Evolutionary conservation across 345 rosid species (phyloP).

Genomic region (Ceriops decandra): DNA sequence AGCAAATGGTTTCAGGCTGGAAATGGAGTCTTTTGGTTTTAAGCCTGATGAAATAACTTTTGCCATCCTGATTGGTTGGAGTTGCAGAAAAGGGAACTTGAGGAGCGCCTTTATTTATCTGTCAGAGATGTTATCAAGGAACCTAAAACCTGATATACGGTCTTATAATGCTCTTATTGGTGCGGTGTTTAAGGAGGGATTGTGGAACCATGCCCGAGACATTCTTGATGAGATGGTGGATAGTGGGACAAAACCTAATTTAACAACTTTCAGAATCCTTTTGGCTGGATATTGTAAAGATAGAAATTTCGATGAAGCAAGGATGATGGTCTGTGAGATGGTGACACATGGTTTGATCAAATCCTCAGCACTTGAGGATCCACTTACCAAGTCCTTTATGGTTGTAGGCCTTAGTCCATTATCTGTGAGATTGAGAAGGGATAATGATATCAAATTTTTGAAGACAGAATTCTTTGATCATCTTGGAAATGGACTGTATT

Average conservation of each 20-base stretch:
- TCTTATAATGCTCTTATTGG: slow-evolving; percentile 58
- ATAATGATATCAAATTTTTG: slow-evolving; percentile 46
- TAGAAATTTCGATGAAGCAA: slow-evolving; percentile 66
- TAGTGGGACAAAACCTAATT: slow-evolving; percentile 31
- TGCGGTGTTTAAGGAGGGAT: slow-evolving; percentile 48
- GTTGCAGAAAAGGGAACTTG: slow-evolving; percentile 56
- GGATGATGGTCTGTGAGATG: slow-evolving; percentile 48
- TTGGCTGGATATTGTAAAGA: slow-evolving; percentile 70
- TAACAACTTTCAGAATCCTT: slow-evolving; percentile 48
- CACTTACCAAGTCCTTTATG: slow-evolving; percentile 51
- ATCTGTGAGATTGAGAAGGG: slow-evolving; percentile 65
- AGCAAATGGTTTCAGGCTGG: slow-evolving; percentile 50
- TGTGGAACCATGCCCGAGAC: slow-evolving; percentile 46
- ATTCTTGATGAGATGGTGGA: slow-evolving; percentile 65
- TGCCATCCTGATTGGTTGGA: slow-evolving; percentile 67
- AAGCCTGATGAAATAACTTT: slow-evolving; percentile 53
- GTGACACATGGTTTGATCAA: slow-evolving; percentile 40
- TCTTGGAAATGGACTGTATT: slow-evolving; percentile 78
- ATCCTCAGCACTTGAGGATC: slow-evolving; percentile 49
- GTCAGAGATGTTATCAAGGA: slow-evolving; percentile 50
- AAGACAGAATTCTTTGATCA: slow-evolving; percentile 69
- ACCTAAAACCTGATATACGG: slow-evolving; percentile 45
- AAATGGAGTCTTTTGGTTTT: slow-evolving; percentile 56
- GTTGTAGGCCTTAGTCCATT: slow-evolving; percentile 56
- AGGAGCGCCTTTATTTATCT: slow-evolving; percentile 45